phyloP scores from a whole-genome alignment of 139 green algal genomes.

The Auxenochlorella pyrenoidosa region DNA sequence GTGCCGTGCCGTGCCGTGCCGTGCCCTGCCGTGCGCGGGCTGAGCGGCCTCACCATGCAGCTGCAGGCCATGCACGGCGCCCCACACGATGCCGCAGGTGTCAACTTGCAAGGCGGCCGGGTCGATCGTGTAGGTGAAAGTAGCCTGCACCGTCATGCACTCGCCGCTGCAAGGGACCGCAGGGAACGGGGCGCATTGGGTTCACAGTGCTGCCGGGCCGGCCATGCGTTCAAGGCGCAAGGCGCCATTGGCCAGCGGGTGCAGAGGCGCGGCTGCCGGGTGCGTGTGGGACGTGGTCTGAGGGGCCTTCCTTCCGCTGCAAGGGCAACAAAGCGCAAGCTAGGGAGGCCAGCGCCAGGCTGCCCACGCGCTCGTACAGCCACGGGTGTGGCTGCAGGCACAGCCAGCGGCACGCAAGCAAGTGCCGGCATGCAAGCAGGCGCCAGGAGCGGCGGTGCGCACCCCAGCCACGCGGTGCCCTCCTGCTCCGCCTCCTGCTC shows the following conservation, averaged over 20 bases:
- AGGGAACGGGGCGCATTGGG: no score
- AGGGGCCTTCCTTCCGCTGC: no score
- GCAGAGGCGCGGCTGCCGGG: background rate
- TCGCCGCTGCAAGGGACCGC: background rate
- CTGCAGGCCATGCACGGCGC: conserved; percentile 15
- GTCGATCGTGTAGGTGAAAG: conserved; percentile 15
- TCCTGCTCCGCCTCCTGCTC: background rate
- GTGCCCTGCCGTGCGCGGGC: background rate
- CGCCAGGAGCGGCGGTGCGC: background rate
- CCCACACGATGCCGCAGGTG: conserved; percentile 5
- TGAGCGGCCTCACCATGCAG: background rate
- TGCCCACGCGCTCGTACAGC: no score
- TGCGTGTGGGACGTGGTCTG: background rate
- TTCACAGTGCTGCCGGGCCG: no score
- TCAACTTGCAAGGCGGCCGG: background rate
- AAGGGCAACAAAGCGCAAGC: no score
- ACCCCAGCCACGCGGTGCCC: conserved; percentile 23
- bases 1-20: background rate
- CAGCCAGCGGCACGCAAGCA: no score
- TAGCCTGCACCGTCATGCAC: conserved; percentile 22
- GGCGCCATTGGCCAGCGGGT: no score
- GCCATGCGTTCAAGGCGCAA: no score
- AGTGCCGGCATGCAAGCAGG: no score
- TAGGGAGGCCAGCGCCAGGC: no score
- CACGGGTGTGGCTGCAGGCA: no score